These are phyloP conservation scores for Penicillium paneum DNA, from an alignment of 2,329 filamentous ascomycete genomes.

Conservation along the genomic window DNA sequence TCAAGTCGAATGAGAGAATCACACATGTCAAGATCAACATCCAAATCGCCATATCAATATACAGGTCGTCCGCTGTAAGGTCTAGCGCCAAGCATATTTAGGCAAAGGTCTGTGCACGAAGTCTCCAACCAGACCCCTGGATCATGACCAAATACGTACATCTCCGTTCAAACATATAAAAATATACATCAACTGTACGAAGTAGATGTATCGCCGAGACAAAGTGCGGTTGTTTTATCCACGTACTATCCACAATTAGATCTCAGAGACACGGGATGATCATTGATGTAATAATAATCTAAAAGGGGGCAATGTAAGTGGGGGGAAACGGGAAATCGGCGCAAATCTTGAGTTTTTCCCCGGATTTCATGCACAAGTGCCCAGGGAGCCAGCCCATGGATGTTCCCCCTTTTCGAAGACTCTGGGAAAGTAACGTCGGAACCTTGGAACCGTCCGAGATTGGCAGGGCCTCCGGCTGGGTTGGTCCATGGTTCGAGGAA, in stretches of 20 bases:
- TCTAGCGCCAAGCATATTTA: slow-evolving; percentile 2
- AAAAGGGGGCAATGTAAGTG: background rate
- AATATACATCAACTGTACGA: too few species aligned
- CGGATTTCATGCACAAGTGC: background rate
- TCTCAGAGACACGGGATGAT: background rate
- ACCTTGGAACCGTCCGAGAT: background rate
- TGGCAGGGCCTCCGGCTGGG: background rate
- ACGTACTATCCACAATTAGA: background rate
- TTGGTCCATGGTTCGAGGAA: background rate
- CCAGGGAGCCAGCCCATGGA: background rate
- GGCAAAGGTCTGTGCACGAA: background rate
- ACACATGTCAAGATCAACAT: slow-evolving; percentile 1
- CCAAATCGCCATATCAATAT: background rate
- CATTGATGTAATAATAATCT: background rate
- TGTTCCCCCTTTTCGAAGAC: background rate
- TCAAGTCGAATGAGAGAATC: background rate
- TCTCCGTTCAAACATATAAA: too few species aligned
- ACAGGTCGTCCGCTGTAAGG: background rate
- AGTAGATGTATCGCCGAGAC: background rate
- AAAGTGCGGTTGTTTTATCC: background rate
- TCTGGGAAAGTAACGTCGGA: background rate
- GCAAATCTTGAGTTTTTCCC: background rate
- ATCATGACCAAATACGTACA: background rate
- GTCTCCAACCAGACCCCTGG: background rate
- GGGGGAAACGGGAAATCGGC: background rate